These are phyloP conservation scores for Apiosordaria backusii DNA, from an alignment of 495 filamentous ascomycete genomes.

Conservation along the genomic window DNA sequence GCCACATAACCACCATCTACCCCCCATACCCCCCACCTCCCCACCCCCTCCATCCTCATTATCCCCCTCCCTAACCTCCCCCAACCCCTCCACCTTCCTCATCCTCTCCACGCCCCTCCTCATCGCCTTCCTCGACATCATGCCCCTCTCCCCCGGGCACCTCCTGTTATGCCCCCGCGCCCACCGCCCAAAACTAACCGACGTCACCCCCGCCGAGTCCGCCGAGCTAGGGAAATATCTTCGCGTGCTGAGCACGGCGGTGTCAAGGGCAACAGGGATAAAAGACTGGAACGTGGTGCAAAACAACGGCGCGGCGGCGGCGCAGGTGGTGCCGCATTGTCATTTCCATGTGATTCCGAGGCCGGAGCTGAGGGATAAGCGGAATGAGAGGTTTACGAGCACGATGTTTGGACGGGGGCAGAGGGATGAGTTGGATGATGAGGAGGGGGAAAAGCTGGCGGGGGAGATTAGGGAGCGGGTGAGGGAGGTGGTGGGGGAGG, in stretches of 20 bases:
- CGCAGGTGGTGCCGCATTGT: slow-evolving; percentile 86
- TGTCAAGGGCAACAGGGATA: slow-evolving; percentile 60
- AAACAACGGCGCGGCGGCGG: slow-evolving; percentile 86
- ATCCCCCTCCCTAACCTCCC: slow-evolving; percentile 30
- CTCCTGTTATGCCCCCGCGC: slow-evolving; percentile 67
- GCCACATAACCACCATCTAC: slow-evolving; percentile 52
- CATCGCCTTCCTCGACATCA: slow-evolving; percentile 85
- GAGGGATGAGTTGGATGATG: slow-evolving; percentile 81
- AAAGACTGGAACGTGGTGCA: slow-evolving; percentile 89
- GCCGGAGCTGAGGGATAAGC: slow-evolving; percentile 45
- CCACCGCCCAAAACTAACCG: slow-evolving; percentile 69
- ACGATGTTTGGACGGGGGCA: slow-evolving; percentile 85
- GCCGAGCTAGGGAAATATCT: slow-evolving; percentile 68
- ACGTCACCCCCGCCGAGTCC: slow-evolving; percentile 54
- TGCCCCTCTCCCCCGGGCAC: slow-evolving; percentile 77
- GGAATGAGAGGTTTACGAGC: slow-evolving; percentile 49
- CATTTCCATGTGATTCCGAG: slow-evolving; percentile 92
- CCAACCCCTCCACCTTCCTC: slow-evolving; percentile 55
- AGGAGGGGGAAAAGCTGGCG: slow-evolving; percentile 66
- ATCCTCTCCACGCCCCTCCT: slow-evolving; percentile 69
- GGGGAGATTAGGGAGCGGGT: slow-evolving; percentile 59
- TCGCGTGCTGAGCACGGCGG: slow-evolving; percentile 67
- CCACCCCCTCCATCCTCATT: slow-evolving; percentile 33
- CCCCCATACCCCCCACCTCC: slow-evolving; percentile 42
- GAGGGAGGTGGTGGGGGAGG: slow-evolving; percentile 49